phyloP scores from a whole-genome alignment of 2,329 filamentous ascomycete genomes.

The Fusarium acutatum region DNA sequence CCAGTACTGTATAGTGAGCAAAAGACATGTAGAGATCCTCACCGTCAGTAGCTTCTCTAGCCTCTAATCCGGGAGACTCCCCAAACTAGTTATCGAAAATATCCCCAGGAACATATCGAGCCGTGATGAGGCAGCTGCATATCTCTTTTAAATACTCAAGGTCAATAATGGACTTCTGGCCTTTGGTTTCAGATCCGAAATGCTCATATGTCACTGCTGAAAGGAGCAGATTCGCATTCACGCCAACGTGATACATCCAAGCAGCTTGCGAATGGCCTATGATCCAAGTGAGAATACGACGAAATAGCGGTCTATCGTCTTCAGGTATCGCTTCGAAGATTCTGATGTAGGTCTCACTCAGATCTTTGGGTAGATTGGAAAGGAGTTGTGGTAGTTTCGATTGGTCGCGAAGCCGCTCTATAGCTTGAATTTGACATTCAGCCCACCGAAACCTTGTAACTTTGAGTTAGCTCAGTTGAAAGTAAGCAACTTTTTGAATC shows the following conservation, averaged over 20 bases:
- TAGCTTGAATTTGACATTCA: background rate
- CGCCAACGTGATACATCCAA: background rate
- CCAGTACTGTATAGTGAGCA: background rate
- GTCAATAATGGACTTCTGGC: rapidly evolving
- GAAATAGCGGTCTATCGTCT: background rate
- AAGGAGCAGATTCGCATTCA: rapidly evolving
- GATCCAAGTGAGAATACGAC: background rate
- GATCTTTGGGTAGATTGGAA: background rate
- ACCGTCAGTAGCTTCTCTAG: background rate
- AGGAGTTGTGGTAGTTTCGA: background rate
- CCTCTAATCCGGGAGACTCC: background rate
- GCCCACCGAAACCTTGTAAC: background rate
- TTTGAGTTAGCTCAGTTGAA: background rate
- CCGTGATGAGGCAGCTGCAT: background rate
- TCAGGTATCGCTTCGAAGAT: background rate
- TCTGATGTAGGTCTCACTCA: background rate
- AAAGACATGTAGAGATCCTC: background rate
- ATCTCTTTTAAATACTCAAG: background rate
- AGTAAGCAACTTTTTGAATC: too few relatives aligned
- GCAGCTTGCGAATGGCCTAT: background rate
- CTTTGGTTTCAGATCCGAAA: background rate
- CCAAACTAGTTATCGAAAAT: background rate
- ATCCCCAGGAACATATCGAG: background rate
- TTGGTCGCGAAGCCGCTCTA: background rate
- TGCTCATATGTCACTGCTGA: background rate